phyloP scores from a whole-genome alignment of 2,329 filamentous ascomycete species.

The Sporothrix sp. region DNA sequence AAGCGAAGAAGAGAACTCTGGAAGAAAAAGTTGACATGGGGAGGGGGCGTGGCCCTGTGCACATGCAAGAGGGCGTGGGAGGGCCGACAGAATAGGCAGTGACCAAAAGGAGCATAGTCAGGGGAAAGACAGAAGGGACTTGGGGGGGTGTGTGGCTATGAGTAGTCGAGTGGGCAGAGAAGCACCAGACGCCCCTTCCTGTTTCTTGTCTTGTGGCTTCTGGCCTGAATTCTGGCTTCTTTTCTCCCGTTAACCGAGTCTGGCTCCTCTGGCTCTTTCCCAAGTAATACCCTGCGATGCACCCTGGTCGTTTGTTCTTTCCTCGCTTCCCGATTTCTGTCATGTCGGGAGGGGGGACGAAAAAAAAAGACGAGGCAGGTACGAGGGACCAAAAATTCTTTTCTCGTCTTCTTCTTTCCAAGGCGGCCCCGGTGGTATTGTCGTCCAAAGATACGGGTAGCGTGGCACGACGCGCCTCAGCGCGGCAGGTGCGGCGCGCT shows the following conservation, averaged over 20 bases:
- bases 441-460: neutral
- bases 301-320: conserved; percentile 22
- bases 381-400: conserved; percentile 1
- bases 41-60: neutral
- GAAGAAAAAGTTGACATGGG: conserved; percentile 1
- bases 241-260: neutral
- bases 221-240: neutral
- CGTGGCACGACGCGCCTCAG: neutral
- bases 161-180: neutral
- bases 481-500: too few species aligned
- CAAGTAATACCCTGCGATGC: too few species aligned
- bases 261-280: neutral
- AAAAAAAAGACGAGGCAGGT: conserved; percentile 26
- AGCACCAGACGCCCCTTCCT: conserved; percentile 3
- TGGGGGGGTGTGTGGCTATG: conserved; percentile 10
- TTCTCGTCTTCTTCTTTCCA: neutral
- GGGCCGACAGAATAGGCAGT: neutral
- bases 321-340: conserved; percentile 1
- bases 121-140: neutral
- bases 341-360: conserved; percentile 23
- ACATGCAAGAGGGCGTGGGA: neutral
- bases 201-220: conserved; percentile 2
- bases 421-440: too few species aligned
- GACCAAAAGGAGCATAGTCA: conserved; percentile 9
- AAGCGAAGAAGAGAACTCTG: neutral